phyloP scores from a whole-genome alignment of 2,329 filamentous ascomycete species.

The Cytospora chrysosperma region DNA sequence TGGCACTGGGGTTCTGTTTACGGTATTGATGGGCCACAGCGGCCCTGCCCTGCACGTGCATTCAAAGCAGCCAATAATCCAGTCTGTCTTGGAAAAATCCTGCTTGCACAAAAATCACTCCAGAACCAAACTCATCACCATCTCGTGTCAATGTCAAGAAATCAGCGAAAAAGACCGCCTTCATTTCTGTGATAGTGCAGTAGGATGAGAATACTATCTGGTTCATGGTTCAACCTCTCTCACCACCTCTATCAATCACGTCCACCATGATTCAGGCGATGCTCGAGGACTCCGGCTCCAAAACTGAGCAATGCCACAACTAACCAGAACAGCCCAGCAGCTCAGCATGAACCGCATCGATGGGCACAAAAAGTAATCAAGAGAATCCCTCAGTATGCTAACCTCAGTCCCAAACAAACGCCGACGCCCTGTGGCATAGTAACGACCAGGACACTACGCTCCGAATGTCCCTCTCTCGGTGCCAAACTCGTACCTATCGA shows the following conservation, averaged over 20 bases:
- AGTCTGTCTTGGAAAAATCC: neutral
- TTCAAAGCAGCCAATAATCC: neutral
- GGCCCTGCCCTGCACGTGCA: slow-evolving; percentile 11
- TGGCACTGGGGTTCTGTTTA: too few species aligned
- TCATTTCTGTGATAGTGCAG: slow-evolving; percentile 8
- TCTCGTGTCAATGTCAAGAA: neutral
- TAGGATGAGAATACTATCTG: slow-evolving; percentile 15
- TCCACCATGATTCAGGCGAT: slow-evolving; percentile 2
- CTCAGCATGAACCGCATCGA: neutral
- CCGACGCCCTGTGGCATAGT: slow-evolving; percentile 16
- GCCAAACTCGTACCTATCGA: slow-evolving; percentile 12
- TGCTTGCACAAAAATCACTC: neutral
- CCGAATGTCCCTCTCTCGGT: neutral
- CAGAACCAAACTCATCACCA: neutral
- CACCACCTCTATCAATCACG: slow-evolving; percentile 1
- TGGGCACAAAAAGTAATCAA: slow-evolving; percentile 2
- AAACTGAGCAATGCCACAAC: slow-evolving; percentile 9
- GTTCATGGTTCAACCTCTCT: slow-evolving; percentile 8
- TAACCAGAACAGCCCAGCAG: slow-evolving; percentile 4
- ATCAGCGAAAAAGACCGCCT: slow-evolving; percentile 4
- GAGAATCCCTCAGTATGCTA: slow-evolving; percentile 11
- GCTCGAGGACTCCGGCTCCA: neutral
- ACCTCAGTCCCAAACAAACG: slow-evolving; percentile 12
- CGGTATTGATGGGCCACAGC: neutral
- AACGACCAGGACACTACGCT: slow-evolving; percentile 19